These are phyloP conservation scores for Neurospora sp. DNA, from an alignment of 495 filamentous ascomycete genomes.

Conservation along the genomic window DNA sequence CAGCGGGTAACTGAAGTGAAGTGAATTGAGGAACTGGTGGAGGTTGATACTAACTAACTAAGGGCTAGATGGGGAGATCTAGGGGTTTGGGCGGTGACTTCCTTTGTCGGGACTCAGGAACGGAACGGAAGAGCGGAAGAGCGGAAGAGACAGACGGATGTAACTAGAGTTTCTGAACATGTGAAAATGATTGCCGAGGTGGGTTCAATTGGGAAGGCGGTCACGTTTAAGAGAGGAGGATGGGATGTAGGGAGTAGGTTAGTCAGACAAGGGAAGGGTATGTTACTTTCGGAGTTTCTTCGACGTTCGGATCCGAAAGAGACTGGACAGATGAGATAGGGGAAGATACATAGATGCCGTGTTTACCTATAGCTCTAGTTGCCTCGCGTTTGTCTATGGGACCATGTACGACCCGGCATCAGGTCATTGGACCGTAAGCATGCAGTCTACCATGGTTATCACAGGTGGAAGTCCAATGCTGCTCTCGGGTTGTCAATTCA, in stretches of 20 bases:
- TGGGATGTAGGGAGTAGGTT: background rate
- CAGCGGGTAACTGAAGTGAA: background rate
- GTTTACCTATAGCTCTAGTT: background rate
- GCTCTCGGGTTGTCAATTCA: background rate
- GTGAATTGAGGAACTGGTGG: background rate
- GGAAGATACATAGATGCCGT: background rate
- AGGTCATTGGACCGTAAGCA: background rate
- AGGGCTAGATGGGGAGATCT: background rate
- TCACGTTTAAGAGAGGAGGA: background rate
- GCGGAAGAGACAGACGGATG: background rate
- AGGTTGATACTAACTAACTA: background rate
- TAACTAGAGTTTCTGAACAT: background rate
- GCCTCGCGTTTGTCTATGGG: no score
- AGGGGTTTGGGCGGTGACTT: background rate
- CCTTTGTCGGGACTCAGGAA: background rate
- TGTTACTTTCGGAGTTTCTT: background rate
- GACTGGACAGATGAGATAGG: background rate
- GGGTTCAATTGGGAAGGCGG: background rate
- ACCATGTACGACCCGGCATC: no score
- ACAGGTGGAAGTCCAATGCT: background rate
- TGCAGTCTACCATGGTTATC: no score
- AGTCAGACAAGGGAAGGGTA: background rate
- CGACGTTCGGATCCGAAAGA: background rate
- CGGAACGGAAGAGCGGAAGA: background rate
- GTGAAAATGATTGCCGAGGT: background rate